Base-by-base conservation (phyloP, 2,329 filamentous ascomycete genomes). In the Dothiorella sarmentorum region DNA sequence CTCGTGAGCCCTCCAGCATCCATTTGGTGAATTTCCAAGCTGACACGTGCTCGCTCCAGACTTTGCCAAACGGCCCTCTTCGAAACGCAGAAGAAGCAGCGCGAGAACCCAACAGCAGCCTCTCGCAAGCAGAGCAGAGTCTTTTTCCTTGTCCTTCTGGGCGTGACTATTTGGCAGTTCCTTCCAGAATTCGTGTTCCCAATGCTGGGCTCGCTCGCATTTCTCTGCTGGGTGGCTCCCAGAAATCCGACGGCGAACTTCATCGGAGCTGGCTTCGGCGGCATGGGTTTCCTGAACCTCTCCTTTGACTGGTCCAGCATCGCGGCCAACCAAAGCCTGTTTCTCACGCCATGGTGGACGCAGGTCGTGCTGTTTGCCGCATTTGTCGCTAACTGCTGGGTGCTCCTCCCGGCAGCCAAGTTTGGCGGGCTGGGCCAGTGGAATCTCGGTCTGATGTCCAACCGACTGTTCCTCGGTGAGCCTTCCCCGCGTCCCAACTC, bases 181-280 rank as follows among this genome's bases (percentile, higher is more conserved):
- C 69, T 86, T 0, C 83, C 83, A 0, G 83, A 86, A 65, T 86
- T 78, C 55, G 76, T 80, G 1, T 85, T 85, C 59, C 83, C 83
- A 0, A 81, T 86, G 66, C 73, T 84, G 1, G 81, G 78, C 7
- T 85, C 83, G 0, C 73, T 86, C 7, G 82, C 83, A 2, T 84
- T 85, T 52, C 74, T 86, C 4, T 86, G 84, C 70, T 86, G 83
- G 83, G 82, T 86, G 2, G 83, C 83, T 2, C 83, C 82, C 1
- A 75, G 75, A 15, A 85, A 84, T 63, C 68, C 76, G 2, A 75
- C 79, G 0, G 83, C 82, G 61, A 86, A 85, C 64, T 86, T 85
- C 63, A 71, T 86, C 17, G 83, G 83, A 1, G 78, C 80, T 4
- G 83, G 83, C 0, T 76, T 85, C n/a, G 83, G 83, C 3, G 83